Conservation (phyloP, 371 early-diverging fungal species). For the Mycotypha africana region DNA sequence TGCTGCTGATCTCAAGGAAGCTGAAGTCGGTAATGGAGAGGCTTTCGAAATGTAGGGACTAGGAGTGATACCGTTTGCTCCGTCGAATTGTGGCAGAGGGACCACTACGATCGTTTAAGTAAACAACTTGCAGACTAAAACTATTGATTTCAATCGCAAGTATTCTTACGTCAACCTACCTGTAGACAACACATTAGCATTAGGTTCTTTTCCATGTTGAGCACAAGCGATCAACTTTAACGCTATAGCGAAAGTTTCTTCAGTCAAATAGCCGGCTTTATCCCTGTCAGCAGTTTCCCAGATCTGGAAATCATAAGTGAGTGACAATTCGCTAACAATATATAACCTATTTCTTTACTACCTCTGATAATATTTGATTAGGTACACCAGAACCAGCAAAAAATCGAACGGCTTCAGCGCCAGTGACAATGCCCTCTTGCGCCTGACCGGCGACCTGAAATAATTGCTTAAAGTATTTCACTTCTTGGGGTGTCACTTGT, state of each 20-base stretch:
- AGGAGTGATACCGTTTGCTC: constrained; percentile 16
- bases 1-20: too few species aligned
- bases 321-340: background rate
- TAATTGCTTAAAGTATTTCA: constrained; percentile 55
- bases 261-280: constrained; percentile 25
- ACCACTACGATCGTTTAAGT: constrained; percentile 13
- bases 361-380: constrained; percentile 67
- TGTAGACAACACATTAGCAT: constrained; percentile 29
- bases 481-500: constrained; percentile 63
- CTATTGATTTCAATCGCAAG: background rate
- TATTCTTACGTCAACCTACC: too few species aligned
- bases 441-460: constrained; percentile 60
- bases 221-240: constrained; percentile 30
- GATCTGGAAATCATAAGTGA: constrained; percentile 43
- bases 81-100: constrained; percentile 58
- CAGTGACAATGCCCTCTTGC: constrained; percentile 65
- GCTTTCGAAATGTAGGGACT: constrained; percentile 19
- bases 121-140: background rate
- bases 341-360: constrained; percentile 13
- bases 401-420: constrained; percentile 76
- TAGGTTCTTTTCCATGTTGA: constrained; percentile 64
- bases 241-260: constrained; percentile 25
- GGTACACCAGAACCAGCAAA: constrained; percentile 78
- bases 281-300: constrained; percentile 31
- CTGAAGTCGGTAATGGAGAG: background rate